Base-by-base conservation (phyloP, 1,139 yeast species). In the Magnusiomyces magnusii region DNA sequence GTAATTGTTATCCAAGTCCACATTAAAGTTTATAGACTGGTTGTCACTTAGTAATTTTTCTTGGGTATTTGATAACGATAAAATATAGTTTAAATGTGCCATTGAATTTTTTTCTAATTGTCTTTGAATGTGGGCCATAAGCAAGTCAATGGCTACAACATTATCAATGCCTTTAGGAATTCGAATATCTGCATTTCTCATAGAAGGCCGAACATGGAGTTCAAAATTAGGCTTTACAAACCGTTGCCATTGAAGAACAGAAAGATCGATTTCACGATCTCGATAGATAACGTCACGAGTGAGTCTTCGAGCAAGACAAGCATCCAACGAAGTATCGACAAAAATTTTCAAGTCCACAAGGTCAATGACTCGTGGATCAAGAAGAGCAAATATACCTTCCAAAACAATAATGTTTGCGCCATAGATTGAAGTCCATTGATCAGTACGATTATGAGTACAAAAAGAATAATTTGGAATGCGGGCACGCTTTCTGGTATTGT, bases 191-290 rank as follows among this genome's bases (percentile, higher is more conserved):
- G 99, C 97, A 61, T 79, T 78, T 58, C 80, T 76, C 85, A 87
- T 83, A 0, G 97, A 89, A 2, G 95, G 95, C 61, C 80, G 80
- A 25, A 93, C 86, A 66, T 80, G 82, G 54, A 83, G 76, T 25
- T 86, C 92, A 13, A 96, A 92, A 70, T 91, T 89, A 19, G 99
- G 99, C 70, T 92, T 93, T 44, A 93, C 99, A 72, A 86, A 92
- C 27, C 76, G 74, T 64, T 87, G 86, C 98, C 98, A 93, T 69
- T 93, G 99, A 63, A 82, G 79, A 65, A 93, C 80, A 36, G 92
- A 87, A 1, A 97, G 95, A 2, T 75, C 77, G 50, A 92, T 75
- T 66, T 91, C 96, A 63, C 99, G 77, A 1, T 96, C 97, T 62
- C 99, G 78, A 62, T 85, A 84, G 24, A 88, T 77, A 57, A 91